Percentiles rank a stretch among this genome's conserved stretches.
These are phyloP conservation scores for Solanum habrochaites DNA, from an alignment of 257 asterid species.

Conservation along the genomic window DNA sequence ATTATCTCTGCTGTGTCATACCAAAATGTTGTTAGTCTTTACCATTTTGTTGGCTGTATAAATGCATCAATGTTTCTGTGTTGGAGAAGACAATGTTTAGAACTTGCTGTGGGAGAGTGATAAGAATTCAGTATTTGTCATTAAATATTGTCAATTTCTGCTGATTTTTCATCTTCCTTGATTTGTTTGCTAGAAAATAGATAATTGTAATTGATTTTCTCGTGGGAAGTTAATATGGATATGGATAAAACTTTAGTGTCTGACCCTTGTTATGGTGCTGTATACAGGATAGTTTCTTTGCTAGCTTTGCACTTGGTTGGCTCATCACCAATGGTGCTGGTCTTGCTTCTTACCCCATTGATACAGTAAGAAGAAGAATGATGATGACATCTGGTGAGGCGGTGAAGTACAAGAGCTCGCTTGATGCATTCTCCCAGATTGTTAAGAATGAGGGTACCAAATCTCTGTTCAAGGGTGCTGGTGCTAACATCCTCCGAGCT, in stretches of 20 bases:
- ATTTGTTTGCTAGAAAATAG: neutral
- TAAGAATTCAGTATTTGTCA: neutral
- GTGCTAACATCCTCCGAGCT: slow-evolving; percentile 90
- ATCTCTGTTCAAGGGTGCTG: slow-evolving; percentile 87
- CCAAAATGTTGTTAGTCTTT: neutral
- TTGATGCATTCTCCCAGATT: slow-evolving; percentile 68
- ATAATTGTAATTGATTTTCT: neutral
- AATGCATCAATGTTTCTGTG: neutral
- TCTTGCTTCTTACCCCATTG: slow-evolving; percentile 85
- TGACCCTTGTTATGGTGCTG: neutral
- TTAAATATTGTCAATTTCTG: neutral
- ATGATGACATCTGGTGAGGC: slow-evolving; percentile 98
- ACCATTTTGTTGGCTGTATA: neutral
- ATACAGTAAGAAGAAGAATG: slow-evolving; percentile 91
- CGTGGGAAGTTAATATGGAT: too few species aligned
- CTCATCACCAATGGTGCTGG: slow-evolving; percentile 92
- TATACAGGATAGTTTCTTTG: slow-evolving; percentile 84
- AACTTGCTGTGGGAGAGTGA: neutral
- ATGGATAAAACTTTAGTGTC: neutral
- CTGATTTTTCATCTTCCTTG: neutral
- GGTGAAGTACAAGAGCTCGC: slow-evolving; percentile 83
- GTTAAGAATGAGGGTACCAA: slow-evolving; percentile 75
- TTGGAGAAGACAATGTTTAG: neutral
- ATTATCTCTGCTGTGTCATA: neutral
- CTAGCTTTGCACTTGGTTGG: slow-evolving; percentile 94